These are phyloP conservation scores for Didymella sp. DNA, from an alignment of 2,329 filamentous ascomycete species.

Conservation along the genomic window DNA sequence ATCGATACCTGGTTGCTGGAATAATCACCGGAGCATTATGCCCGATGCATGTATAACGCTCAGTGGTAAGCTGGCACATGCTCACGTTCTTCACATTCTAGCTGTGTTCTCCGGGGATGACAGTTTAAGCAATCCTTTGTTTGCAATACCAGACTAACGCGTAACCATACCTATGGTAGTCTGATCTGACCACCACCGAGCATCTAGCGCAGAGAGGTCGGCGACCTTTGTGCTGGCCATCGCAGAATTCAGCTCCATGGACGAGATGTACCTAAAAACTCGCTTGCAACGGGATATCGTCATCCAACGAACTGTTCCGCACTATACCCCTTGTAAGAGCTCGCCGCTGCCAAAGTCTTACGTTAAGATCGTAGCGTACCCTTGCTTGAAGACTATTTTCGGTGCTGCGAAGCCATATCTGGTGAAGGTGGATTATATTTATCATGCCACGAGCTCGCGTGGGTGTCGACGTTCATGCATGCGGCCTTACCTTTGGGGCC, in stretches of 20 bases:
- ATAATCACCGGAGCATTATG: neutral
- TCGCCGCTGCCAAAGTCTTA: neutral
- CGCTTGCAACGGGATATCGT: neutral
- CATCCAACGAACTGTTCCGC: neutral
- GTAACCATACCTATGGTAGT: neutral
- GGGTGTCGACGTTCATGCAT: slow-evolving; percentile 10
- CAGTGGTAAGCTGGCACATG: neutral
- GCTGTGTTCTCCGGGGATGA: neutral
- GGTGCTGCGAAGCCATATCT: neutral
- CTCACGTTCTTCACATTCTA: slow-evolving; percentile 4
- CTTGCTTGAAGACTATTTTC: neutral
- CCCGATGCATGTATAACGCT: slow-evolving; percentile 3
- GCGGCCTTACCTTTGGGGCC: neutral
- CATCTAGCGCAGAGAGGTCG: slow-evolving; percentile 8
- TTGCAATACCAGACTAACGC: slow-evolving; percentile 4
- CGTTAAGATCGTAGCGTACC: neutral
- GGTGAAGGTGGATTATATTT: neutral
- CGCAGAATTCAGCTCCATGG: neutral
- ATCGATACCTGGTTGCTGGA: slow-evolving; percentile 8
- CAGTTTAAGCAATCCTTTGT: slow-evolving; percentile 6
- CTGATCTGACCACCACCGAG: slow-evolving; percentile 11
- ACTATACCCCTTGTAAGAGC: neutral
- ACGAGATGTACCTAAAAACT: neutral
- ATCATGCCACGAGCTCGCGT: slow-evolving; percentile 9
- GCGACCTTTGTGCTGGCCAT: slow-evolving; percentile 1